Percentiles rank a stretch among this genome's conserved stretches.
phyloP scores from a whole-genome alignment of 2,329 filamentous ascomycete species.

The Diplodia intermedia region DNA sequence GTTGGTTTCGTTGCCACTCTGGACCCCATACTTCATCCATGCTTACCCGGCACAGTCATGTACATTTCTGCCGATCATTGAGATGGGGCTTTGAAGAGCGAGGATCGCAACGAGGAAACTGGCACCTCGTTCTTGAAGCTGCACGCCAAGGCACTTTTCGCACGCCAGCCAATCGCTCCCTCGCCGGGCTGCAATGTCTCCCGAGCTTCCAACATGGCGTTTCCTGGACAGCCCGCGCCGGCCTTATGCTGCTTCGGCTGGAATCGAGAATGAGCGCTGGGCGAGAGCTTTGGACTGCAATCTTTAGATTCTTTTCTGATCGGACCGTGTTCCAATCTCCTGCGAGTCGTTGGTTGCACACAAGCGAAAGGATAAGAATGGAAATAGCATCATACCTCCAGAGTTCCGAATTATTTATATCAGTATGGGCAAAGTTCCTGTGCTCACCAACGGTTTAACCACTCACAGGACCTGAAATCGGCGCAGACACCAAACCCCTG shows the following conservation, averaged over 20 bases:
- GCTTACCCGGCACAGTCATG: constrained; percentile 35
- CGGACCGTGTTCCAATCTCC: background rate
- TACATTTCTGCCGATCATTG: constrained; percentile 39
- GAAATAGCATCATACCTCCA: background rate
- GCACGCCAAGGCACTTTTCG: background rate
- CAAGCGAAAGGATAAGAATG: background rate
- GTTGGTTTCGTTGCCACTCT: constrained; percentile 56
- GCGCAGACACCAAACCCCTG: too few species aligned
- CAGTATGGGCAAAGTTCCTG: background rate
- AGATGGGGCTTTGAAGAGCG: constrained; percentile 9
- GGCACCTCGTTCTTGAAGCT: background rate
- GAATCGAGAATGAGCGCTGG: background rate
- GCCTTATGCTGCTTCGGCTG: background rate
- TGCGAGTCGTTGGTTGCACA: background rate
- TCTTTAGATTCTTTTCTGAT: background rate
- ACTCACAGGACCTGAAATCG: background rate
- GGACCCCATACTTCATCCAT: background rate
- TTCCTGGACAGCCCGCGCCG: background rate
- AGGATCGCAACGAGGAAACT: background rate
- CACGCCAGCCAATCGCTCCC: background rate
- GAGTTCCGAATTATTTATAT: background rate
- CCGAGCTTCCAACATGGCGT: background rate
- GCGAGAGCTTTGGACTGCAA: too few species aligned
- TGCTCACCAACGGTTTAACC: background rate
- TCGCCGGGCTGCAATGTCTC: background rate